Percentiles rank a stretch among this genome's conserved stretches.
These are phyloP conservation scores for Termitomyces sp. DNA, from an alignment of 1,284 basidiomycete genomes.

Conservation along the genomic window DNA sequence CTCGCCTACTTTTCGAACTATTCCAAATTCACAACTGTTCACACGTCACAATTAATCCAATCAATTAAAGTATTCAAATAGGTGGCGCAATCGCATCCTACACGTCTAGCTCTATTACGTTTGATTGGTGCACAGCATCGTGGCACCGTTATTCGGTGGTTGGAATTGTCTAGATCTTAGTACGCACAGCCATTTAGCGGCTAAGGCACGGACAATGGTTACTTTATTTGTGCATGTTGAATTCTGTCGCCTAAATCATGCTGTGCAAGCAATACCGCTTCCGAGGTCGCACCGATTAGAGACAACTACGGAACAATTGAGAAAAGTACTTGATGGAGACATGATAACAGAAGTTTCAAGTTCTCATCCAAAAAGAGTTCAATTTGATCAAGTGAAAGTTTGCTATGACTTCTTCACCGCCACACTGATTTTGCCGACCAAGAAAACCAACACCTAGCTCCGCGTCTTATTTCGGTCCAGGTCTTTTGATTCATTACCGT, in stretches of 20 bases:
- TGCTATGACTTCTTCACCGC: not conserved
- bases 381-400: too few species aligned
- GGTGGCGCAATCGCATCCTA: constrained; percentile 4
- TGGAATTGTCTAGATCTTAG: not conserved
- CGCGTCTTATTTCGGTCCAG: not conserved
- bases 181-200: not conserved
- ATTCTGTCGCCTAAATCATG: constrained; percentile 5
- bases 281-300: too few species aligned
- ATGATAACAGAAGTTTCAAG: too few species aligned
- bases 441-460: not conserved
- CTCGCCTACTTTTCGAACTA: too few species aligned
- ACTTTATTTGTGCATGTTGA: constrained; percentile 6
- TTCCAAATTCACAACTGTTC: not conserved
- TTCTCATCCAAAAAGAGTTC: not conserved
- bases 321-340: not conserved
- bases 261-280: constrained; percentile 4
- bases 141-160: constrained; percentile 1
- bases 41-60: not conserved
- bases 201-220: not conserved
- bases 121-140: constrained; percentile 5
- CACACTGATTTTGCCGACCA: not conserved
- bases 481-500: not conserved
- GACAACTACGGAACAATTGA: not conserved
- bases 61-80: not conserved
- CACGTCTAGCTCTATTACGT: not conserved